Conservation (phyloP, 2,329 filamentous ascomycete genomes). For the Ophiosphaerella narmari region DNA sequence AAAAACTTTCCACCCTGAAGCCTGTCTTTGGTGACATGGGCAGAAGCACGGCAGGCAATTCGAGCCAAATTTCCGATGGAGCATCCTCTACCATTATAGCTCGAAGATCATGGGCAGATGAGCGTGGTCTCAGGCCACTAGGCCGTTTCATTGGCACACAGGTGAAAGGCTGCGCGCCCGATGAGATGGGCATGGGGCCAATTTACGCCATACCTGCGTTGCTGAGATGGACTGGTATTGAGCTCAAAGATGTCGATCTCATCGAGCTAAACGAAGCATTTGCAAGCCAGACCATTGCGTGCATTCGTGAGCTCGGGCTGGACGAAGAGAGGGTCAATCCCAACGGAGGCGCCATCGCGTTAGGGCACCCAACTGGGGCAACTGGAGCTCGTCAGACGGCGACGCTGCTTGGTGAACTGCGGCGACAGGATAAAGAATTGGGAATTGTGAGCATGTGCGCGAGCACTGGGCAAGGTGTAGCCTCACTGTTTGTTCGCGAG, state of each 20-base stretch:
- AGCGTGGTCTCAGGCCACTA: conserved; percentile 84
- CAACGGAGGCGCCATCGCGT: conserved; percentile 78
- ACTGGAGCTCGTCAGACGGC: conserved; percentile 82
- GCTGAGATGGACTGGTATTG: conserved; percentile 74
- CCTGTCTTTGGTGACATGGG: conserved; percentile 90
- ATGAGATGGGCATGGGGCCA: conserved; percentile 95
- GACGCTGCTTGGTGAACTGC: conserved; percentile 73
- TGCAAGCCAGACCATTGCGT: conserved; percentile 95
- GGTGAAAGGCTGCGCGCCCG: conserved; percentile 85
- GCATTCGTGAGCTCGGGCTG: conserved; percentile 67
- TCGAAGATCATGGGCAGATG: conserved; percentile 86
- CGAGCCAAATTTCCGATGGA: conserved; percentile 83
- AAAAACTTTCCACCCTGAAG: conserved; percentile 80
- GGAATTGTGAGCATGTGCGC: conserved; percentile 88
- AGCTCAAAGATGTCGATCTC: conserved; percentile 81
- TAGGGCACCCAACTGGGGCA: conserved; percentile 78
- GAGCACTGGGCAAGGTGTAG: conserved; percentile 39
- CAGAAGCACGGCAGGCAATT: conserved; percentile 87
- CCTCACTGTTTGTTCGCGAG: conserved; percentile 39
- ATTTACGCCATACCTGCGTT: conserved; percentile 77
- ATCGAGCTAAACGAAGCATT: conserved; percentile 97
- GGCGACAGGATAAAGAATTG: conserved; percentile 71
- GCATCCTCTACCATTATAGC: conserved; percentile 88
- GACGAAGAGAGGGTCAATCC: conserved; percentile 79
- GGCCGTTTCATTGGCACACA: conserved; percentile 93